phyloP scores from a whole-genome alignment of 148 eudicot genomes.

The Polygonum aviculare region DNA sequence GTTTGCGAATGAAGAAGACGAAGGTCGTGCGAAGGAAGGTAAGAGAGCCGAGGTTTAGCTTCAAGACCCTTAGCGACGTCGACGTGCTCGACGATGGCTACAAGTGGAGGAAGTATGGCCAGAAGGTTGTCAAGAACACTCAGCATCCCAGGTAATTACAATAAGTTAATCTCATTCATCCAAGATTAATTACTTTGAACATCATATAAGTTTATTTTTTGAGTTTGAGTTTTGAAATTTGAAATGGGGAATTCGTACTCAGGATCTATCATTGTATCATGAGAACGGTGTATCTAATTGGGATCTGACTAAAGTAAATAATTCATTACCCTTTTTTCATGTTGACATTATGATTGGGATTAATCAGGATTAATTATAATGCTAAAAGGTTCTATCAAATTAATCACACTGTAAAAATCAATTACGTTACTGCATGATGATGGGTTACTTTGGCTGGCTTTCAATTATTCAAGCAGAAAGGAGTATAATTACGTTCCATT shows the following conservation, averaged over 20 bases:
- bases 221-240: no score
- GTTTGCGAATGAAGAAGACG: constrained; percentile 61
- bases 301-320: neutral
- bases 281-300: neutral
- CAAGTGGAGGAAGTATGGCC: constrained; percentile 87
- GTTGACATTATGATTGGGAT: neutral
- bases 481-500: neutral
- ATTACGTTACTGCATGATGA: neutral
- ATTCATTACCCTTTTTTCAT: neutral
- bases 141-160: constrained; percentile 61
- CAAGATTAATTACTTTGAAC: no score
- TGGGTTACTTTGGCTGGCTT: neutral
- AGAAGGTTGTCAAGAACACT: constrained; percentile 85
- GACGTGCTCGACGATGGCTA: constrained; percentile 89
- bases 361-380: neutral
- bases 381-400: neutral
- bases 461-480: constrained; percentile 9
- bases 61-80: constrained; percentile 80
- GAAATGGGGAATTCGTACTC: no score
- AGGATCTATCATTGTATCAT: neutral
- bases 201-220: no score
- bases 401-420: neutral
- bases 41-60: constrained; percentile 81
- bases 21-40: constrained; percentile 65
- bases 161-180: neutral